Base-by-base conservation (phyloP, 192 early-diverging fungal genomes). In the Gryganskiella cystojenkinii region DNA sequence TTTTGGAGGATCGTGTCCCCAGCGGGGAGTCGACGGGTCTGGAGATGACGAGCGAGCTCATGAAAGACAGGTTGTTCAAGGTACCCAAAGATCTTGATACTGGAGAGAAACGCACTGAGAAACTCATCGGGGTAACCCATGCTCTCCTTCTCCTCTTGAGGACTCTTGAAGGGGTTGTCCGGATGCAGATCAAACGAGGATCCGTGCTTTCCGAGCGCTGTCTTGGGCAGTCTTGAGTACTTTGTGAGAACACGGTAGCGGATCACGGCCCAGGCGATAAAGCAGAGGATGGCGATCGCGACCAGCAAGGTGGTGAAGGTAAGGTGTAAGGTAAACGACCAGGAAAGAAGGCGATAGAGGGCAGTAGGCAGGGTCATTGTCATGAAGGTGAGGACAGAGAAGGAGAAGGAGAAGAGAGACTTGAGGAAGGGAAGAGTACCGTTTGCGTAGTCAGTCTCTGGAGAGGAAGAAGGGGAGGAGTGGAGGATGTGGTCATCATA, bases 81-180 rank as follows among this genome's bases (percentile, higher is more conserved):
- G 75, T 98, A 99, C 0, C 96, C 96, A 89, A 99, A 99, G 9
- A 98, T 93, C 80, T 95, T 95, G 81, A 97, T 97, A 19, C 85
- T 89, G 8, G 90, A 90, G 67, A 96, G 82, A 72, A 96, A 96
- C 0, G 89, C 92, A 50, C 87, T 87, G 44, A 95, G 82, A 65
- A 94, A 92, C 64, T 95, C 93, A 63, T 94, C 92, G 11, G 90
- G 85, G 52, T 87, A 87, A 51, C 74, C 76, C 47, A 83, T 68
- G n/a, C 62, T 74, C 25, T 87, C 82, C 22, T 88, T 79, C 22
- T 90, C 91, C 31, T 85, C 86, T 31, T 80, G 79, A 6, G 87
- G 80, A 42, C 74, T 78, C 43, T 78, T 78, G 55, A 78, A 69
- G 28, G 74, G 74, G 37, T 78, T 71, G 54, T 92, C 90, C 1